Evolutionary conservation across 352 stramenopile genomes (phyloP), one percentile per base, ranked within the genome.

Genomic region (Globisporangium heterothallicum): DNA sequence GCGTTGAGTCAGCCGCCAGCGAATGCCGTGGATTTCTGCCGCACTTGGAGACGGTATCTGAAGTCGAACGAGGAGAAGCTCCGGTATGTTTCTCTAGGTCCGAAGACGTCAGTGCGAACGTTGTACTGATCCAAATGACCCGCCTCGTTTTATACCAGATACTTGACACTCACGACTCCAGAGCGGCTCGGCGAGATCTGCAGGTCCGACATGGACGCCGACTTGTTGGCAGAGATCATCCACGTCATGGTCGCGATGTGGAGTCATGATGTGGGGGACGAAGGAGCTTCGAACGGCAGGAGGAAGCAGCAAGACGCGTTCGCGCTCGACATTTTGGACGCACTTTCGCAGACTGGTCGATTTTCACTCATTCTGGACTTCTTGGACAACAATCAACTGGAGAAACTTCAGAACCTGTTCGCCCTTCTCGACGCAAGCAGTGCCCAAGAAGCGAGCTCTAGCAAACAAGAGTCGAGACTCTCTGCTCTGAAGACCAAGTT

Each of bases 311-410:
- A 62, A 38, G 45, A 48, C 0, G 22, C n/a, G 1, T 90, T 92
- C 49, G 60, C 68, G 10, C 22, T 71, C 25, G 57, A 63, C 1
- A 61, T 54, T 2, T 53, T 92, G 8, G 36, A 71, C 3, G 68
- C 73, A 3, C 56, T 92, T 7, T 66, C 65, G 0, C 61, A 54
- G 44, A 89, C 70, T 3, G 43, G 49, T 25, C 68, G 84, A 13
- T 82, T 92, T 45, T 60, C 66, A 21, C 64, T 94, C 19, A 77
- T 77, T 26, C 48, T 90, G 0, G 68, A 84, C 13, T 92, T 94
- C 47, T 64, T 91, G 8, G 76, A 87, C 49, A 81, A 79, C 40
- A 78, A 80, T 34, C 77, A 94, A 49, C 54, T 61, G 9, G 69
- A 84, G 35, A 72, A 59, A 27, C 34, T 88, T 4, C 59, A 63